Conservation (phyloP, 2,329 filamentous ascomycete genomes). For the Ceratocystis smalleyi region DNA sequence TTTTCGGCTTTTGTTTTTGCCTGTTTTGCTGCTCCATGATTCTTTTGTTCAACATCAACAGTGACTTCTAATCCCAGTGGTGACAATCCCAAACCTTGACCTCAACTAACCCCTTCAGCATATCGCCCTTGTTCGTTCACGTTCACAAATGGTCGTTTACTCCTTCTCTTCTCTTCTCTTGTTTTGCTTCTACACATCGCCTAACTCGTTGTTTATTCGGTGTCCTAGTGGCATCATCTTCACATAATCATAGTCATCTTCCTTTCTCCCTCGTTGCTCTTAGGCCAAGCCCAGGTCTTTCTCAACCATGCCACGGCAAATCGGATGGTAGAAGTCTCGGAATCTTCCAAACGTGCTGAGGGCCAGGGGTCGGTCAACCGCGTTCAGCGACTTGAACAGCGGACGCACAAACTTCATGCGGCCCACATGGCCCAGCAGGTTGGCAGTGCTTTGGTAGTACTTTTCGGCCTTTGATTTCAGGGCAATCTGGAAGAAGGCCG, state of each 20-base stretch:
- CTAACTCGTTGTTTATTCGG: background rate
- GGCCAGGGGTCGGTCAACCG: conserved; percentile 59
- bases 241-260: background rate
- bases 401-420: conserved; percentile 96
- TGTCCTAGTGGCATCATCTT: background rate
- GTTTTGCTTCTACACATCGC: background rate
- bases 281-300: conserved; percentile 47
- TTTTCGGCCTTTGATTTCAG: conserved; percentile 56
- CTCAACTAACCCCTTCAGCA: too few relatives aligned
- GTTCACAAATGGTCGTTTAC: background rate
- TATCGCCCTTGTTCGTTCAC: too few relatives aligned
- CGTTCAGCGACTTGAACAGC: conserved; percentile 60
- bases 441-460: conserved; percentile 54
- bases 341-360: conserved; percentile 73
- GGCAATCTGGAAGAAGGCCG: conserved; percentile 65
- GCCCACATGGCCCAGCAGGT: conserved; percentile 66
- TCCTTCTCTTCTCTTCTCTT: background rate
- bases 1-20: background rate
- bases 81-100: background rate
- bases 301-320: conserved; percentile 71
- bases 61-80: background rate
- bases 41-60: background rate
- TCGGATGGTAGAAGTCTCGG: conserved; percentile 88
- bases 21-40: background rate
- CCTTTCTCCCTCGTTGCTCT: background rate